Conservation (phyloP, 768 basidiomycete genomes). For the Suillus americanus region DNA sequence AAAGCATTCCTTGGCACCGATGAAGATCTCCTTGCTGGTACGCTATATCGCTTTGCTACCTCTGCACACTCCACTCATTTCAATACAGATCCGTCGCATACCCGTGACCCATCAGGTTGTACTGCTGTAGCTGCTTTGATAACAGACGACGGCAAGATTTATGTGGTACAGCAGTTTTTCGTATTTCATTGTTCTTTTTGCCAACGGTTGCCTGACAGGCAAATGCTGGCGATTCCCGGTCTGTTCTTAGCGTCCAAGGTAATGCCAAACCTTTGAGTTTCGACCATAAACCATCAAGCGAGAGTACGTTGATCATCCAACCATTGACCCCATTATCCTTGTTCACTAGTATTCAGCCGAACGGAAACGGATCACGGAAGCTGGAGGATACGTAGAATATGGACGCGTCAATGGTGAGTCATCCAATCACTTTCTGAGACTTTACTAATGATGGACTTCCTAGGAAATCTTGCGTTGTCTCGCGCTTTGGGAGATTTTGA, state of each 20-base stretch:
- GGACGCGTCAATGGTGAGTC: slow-evolving; percentile 93
- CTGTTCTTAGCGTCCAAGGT: slow-evolving; percentile 83
- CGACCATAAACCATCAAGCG: slow-evolving; percentile 94
- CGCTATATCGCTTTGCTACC: slow-evolving; percentile 22
- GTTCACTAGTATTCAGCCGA: slow-evolving; percentile 53
- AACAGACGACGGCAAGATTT: slow-evolving; percentile 74
- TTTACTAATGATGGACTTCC: neutral
- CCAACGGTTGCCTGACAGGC: slow-evolving; percentile 54
- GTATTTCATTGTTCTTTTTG: slow-evolving; percentile 4
- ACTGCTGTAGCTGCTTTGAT: slow-evolving; percentile 90
- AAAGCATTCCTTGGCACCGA: slow-evolving; percentile 91
- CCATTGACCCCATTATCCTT: neutral
- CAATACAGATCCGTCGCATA: slow-evolving; percentile 74
- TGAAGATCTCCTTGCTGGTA: slow-evolving; percentile 87
- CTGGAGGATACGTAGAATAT: slow-evolving; percentile 95
- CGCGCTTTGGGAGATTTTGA: slow-evolving; percentile 97
- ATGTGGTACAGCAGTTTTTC: slow-evolving; percentile 56
- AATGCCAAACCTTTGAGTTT: slow-evolving; percentile 85
- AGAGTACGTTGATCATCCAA: slow-evolving; percentile 49
- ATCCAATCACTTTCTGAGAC: neutral
- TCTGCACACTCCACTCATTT: slow-evolving; percentile 2
- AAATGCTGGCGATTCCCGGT: slow-evolving; percentile 95
- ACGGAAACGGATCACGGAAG: slow-evolving; percentile 79
- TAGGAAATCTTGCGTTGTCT: slow-evolving; percentile 94
- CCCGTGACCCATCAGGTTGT: slow-evolving; percentile 92